Conservation (phyloP, 2,329 filamentous ascomycete species). For the Fusarium papillatum region DNA sequence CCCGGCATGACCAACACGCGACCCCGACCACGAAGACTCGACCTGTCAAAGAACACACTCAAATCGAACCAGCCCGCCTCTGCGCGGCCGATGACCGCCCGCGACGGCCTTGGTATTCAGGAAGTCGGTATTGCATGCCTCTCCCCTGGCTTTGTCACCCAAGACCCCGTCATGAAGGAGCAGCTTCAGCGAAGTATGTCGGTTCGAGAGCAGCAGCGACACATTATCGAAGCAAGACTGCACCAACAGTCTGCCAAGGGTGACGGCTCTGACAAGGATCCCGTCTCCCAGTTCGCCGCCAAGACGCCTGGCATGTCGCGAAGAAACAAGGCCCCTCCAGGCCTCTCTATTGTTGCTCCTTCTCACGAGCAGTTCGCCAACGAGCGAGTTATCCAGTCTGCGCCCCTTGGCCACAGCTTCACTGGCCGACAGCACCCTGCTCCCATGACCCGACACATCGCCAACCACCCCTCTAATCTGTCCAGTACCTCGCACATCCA, state of each 20-base stretch:
- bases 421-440: slow-evolving; percentile 88
- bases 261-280: slow-evolving; percentile 74
- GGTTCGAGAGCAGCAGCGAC: slow-evolving; percentile 92
- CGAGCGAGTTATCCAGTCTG: slow-evolving; percentile 97
- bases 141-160: slow-evolving; percentile 95
- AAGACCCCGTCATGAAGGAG: slow-evolving; percentile 96
- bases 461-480: slow-evolving; percentile 86
- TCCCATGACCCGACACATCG: slow-evolving; percentile 81
- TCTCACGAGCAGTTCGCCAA: slow-evolving; percentile 93
- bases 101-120: slow-evolving; percentile 86
- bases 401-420: slow-evolving; percentile 94
- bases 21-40: slow-evolving; percentile 82
- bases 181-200: slow-evolving; percentile 95
- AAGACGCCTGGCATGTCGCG: slow-evolving; percentile 83
- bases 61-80: slow-evolving; percentile 69
- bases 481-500: slow-evolving; percentile 92
- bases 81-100: slow-evolving; percentile 82
- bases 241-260: slow-evolving; percentile 90
- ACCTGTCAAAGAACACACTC: slow-evolving; percentile 77
- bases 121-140: slow-evolving; percentile 95
- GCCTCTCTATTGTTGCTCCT: slow-evolving; percentile 94
- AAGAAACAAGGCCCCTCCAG: slow-evolving; percentile 86
- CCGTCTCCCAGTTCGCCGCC: slow-evolving; percentile 63
- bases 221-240: slow-evolving; percentile 92
- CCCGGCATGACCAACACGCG: slow-evolving; percentile 82